phyloP scores from a whole-genome alignment of 2,329 filamentous ascomycete species.

The Fusarium nematophilum region DNA sequence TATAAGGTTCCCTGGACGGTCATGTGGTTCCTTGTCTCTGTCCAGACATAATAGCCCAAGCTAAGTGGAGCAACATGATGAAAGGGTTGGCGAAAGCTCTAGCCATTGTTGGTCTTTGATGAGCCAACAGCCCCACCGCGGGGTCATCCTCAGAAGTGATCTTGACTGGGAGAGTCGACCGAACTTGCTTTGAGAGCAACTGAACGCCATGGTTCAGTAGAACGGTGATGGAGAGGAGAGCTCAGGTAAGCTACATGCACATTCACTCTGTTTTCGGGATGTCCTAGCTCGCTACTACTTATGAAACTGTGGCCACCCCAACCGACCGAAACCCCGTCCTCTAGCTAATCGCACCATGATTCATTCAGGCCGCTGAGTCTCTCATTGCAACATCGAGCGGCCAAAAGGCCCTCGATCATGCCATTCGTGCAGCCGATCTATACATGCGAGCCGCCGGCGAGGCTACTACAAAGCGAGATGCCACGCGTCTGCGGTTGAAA shows the following conservation, averaged over 20 bases:
- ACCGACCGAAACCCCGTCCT: background rate
- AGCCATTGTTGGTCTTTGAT: constrained; percentile 6
- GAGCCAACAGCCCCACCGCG: constrained; percentile 26
- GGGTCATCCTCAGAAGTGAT: constrained; percentile 14
- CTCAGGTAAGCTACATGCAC: constrained; percentile 45
- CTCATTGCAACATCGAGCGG: constrained; percentile 50
- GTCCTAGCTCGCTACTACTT: no score
- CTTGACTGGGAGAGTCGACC: constrained; percentile 15
- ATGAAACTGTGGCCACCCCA: no score
- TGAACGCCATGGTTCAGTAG: constrained; percentile 41
- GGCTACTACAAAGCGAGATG: constrained; percentile 71
- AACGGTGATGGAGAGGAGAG: constrained; percentile 52
- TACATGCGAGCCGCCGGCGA: constrained; percentile 81
- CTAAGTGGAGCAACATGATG: constrained; percentile 23
- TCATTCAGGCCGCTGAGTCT: constrained; percentile 52
- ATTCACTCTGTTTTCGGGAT: no score
- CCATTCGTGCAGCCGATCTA: constrained; percentile 81
- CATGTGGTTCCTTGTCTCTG: constrained; percentile 1
- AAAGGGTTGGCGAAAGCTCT: constrained; percentile 8
- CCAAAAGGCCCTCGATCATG: constrained; percentile 75
- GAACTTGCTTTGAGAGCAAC: constrained; percentile 19
- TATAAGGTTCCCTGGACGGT: background rate
- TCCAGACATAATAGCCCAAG: background rate
- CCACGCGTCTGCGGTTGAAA: constrained; percentile 72
- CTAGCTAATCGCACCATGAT: constrained; percentile 8